phyloP scores from a whole-genome alignment of 106 monocot genomes.

The Acorus gramineus region DNA sequence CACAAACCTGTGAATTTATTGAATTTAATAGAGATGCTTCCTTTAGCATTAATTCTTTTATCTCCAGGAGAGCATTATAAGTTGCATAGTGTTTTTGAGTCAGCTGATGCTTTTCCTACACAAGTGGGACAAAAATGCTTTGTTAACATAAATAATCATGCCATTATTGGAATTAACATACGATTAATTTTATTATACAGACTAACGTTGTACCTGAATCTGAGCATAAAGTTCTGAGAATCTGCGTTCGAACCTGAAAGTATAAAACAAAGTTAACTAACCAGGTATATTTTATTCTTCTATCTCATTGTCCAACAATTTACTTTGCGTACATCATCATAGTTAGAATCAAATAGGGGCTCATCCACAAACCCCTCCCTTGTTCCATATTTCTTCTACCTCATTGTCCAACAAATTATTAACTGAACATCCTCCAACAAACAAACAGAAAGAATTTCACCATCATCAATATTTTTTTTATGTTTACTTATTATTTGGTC shows the following conservation, averaged over 20 bases:
- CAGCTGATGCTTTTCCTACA: conserved; percentile 26
- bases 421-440: too few relatives aligned
- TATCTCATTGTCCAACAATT: too few relatives aligned
- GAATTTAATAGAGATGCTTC: conserved; percentile 41
- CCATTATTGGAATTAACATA: too few relatives aligned
- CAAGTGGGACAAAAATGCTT: not conserved
- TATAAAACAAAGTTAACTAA: not conserved
- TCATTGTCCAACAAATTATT: too few relatives aligned
- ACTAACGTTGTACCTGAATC: conserved; percentile 20
- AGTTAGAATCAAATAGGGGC: too few relatives aligned
- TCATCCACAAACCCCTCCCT: too few relatives aligned
- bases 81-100: conserved; percentile 37
- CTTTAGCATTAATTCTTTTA: conserved; percentile 48
- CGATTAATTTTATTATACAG: not conserved
- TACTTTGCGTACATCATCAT: too few relatives aligned
- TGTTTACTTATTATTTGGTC: too few relatives aligned
- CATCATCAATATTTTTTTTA: too few relatives aligned
- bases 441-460: too few relatives aligned
- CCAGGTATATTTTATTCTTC: too few relatives aligned
- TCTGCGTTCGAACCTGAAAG: conserved; percentile 24
- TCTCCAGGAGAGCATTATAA: conserved; percentile 40
- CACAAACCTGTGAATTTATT: conserved; percentile 35
- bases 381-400: too few relatives aligned
- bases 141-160: not conserved
- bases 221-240: conserved; percentile 38